Conservation (phyloP, 2,329 filamentous ascomycete species). For the Cordyceps fumosorosea region DNA sequence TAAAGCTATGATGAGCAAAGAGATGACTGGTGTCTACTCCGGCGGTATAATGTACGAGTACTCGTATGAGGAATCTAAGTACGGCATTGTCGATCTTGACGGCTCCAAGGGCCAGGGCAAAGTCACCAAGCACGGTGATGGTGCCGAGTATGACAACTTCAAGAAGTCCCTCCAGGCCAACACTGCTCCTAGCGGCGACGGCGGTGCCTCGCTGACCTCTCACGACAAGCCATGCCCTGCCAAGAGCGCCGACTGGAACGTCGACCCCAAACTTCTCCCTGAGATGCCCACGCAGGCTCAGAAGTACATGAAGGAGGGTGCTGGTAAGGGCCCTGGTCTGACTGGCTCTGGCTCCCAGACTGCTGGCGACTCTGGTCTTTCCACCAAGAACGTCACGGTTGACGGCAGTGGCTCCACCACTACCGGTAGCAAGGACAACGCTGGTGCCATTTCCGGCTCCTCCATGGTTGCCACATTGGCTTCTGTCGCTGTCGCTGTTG, state of each 20-base stretch:
- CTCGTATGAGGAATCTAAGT: slow-evolving; percentile 70
- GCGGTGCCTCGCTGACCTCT: slow-evolving; percentile 42
- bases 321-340: slow-evolving; percentile 48
- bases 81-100: slow-evolving; percentile 67
- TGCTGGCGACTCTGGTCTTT: slow-evolving; percentile 38
- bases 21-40: slow-evolving; percentile 90
- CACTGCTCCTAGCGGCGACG: slow-evolving; percentile 44
- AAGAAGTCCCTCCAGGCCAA: slow-evolving; percentile 41
- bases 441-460: slow-evolving; percentile 21
- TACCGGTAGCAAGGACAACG: slow-evolving; percentile 18
- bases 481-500: slow-evolving; percentile 29
- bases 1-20: slow-evolving; percentile 64
- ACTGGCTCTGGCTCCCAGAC: slow-evolving; percentile 48
- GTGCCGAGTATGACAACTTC: slow-evolving; percentile 53
- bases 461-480: slow-evolving; percentile 20
- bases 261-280: slow-evolving; percentile 43
- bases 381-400: slow-evolving; percentile 34
- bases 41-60: slow-evolving; percentile 97
- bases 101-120: slow-evolving; percentile 34
- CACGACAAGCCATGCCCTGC: slow-evolving; percentile 44
- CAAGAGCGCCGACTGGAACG: slow-evolving; percentile 42
- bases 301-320: slow-evolving; percentile 48
- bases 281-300: slow-evolving; percentile 44
- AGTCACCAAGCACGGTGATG: slow-evolving; percentile 43
- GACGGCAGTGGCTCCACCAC: slow-evolving; percentile 26